Conservation (phyloP, 2,329 filamentous ascomycete species). For the Aspergillus pseudonomiae region DNA sequence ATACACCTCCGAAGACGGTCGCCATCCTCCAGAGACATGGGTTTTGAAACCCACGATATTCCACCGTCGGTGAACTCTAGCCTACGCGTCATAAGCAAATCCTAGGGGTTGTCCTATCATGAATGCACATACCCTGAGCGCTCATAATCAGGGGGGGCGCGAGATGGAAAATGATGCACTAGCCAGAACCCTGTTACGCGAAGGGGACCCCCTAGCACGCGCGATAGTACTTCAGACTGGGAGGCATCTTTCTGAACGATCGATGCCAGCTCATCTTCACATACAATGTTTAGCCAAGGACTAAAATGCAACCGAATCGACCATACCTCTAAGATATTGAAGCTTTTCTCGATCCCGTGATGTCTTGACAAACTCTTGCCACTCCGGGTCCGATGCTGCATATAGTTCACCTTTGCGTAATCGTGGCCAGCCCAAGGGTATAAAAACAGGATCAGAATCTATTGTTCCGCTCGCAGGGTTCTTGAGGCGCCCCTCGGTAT, state of each 20-base stretch:
- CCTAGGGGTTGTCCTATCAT: not conserved
- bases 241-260: slow-evolving; percentile 49
- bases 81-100: slow-evolving; percentile 24
- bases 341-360: slow-evolving; percentile 56
- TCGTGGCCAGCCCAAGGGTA: slow-evolving; percentile 61
- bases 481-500: not conserved
- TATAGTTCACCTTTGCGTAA: slow-evolving; percentile 36
- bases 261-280: slow-evolving; percentile 51
- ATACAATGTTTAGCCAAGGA: slow-evolving; percentile 14
- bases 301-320: slow-evolving; percentile 18
- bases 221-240: slow-evolving; percentile 47
- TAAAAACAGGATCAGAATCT: slow-evolving; percentile 55
- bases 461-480: slow-evolving; percentile 29
- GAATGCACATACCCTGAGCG: slow-evolving; percentile 58
- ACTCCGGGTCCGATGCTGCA: slow-evolving; percentile 60
- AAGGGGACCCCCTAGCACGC: slow-evolving; percentile 53
- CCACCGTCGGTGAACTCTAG: slow-evolving; percentile 31
- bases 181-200: slow-evolving; percentile 60
- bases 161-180: slow-evolving; percentile 62
- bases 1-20: slow-evolving; percentile 33
- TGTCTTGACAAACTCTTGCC: slow-evolving; percentile 63
- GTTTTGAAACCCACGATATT: slow-evolving; percentile 31
- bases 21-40: slow-evolving; percentile 34
- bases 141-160: slow-evolving; percentile 62
- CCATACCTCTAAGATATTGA: slow-evolving; percentile 49